Conservation (phyloP, 441 rosid species). For the Eruca vesicaria region DNA sequence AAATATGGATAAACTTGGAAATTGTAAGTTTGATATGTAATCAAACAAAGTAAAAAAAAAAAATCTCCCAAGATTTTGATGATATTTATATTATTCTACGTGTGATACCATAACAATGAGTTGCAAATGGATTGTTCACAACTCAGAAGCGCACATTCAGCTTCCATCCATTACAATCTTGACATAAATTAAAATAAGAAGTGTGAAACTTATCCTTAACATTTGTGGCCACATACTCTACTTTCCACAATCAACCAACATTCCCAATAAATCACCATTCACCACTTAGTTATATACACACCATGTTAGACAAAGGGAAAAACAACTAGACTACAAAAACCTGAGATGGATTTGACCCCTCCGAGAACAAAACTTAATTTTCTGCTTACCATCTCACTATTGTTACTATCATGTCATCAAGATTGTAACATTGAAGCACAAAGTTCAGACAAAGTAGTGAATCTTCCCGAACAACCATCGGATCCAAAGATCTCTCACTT, state of each 20-base stretch:
- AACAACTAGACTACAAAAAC: slow-evolving; percentile 9
- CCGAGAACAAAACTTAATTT: neutral
- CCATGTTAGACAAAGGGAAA: neutral
- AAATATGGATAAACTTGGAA: neutral
- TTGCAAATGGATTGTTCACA: slow-evolving; percentile 10
- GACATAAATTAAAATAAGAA: slow-evolving; percentile 2
- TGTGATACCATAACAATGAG: neutral
- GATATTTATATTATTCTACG: neutral
- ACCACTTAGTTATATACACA: neutral
- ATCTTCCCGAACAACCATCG: slow-evolving; percentile 56
- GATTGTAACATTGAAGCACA: slow-evolving; percentile 29
- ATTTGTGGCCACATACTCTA: slow-evolving; percentile 29
- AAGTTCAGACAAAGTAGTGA: slow-evolving; percentile 42
- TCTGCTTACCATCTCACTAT: slow-evolving; percentile 17
- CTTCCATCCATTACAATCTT: slow-evolving; percentile 9
- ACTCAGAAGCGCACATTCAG: slow-evolving; percentile 21
- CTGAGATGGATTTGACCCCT: slow-evolving; percentile 10
- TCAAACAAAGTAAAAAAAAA: neutral
- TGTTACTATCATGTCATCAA: slow-evolving; percentile 10
- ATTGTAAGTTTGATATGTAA: neutral
- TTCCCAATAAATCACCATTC: slow-evolving; percentile 8
- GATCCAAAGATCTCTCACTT: slow-evolving; percentile 45
- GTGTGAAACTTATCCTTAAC: slow-evolving; percentile 20
- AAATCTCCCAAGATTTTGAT: neutral
- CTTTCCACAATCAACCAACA: slow-evolving; percentile 18